phyloP scores from a whole-genome alignment of 352 stramenopile genomes.

The Phytophthora vignae region DNA sequence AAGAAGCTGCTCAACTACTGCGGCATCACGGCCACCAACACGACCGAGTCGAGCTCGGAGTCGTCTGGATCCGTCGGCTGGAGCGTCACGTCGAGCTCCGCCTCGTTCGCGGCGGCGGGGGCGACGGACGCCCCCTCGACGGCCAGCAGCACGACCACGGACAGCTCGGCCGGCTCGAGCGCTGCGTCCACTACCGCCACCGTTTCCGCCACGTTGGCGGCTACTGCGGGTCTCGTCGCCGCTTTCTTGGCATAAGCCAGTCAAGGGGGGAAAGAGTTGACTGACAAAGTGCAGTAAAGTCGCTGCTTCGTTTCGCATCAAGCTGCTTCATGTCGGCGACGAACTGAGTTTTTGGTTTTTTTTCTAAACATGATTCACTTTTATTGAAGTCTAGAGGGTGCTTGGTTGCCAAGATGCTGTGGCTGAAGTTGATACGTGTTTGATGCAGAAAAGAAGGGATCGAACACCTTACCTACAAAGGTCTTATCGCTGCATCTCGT shows the following conservation, averaged over 20 bases:
- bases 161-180: slow-evolving; percentile 30
- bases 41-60: slow-evolving; percentile 21
- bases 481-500: slow-evolving; percentile 63
- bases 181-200: slow-evolving; percentile 15
- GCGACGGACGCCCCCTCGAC: slow-evolving; percentile 44
- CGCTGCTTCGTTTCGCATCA: slow-evolving; percentile 23
- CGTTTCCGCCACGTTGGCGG: slow-evolving; percentile 32
- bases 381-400: slow-evolving; percentile 24
- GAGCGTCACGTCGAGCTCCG: slow-evolving; percentile 29
- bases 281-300: not conserved
- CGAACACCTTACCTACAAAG: no score
- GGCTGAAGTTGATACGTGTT: slow-evolving; percentile 13
- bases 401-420: not conserved
- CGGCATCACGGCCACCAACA: slow-evolving; percentile 52
- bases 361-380: slow-evolving; percentile 34
- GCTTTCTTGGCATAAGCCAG: slow-evolving; percentile 36
- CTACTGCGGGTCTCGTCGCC: slow-evolving; percentile 36
- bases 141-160: slow-evolving; percentile 18
- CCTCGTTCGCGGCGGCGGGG: slow-evolving; percentile 49
- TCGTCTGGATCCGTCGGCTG: slow-evolving; percentile 28
- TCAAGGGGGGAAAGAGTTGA: not conserved
- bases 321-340: slow-evolving; percentile 15
- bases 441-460: slow-evolving; percentile 5
- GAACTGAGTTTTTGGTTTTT: slow-evolving; percentile 20
- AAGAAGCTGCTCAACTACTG: slow-evolving; percentile 58